A percentile compares a stretch with the other conserved stretches of the same genome.
phyloP scores from a whole-genome alignment of 306 rosid genomes.

The Quillaja saponaria region DNA sequence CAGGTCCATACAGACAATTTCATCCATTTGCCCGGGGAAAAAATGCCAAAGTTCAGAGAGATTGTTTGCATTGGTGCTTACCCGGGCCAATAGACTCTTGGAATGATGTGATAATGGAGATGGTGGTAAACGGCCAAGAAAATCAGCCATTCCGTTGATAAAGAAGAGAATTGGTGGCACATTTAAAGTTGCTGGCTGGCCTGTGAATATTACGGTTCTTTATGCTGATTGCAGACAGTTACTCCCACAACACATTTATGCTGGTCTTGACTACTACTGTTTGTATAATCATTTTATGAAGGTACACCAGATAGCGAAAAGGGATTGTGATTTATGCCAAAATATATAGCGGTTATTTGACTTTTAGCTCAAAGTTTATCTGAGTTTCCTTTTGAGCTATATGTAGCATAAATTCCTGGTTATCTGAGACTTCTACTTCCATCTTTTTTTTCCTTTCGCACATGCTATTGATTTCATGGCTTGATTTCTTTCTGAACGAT shows the following conservation, averaged over 20 bases:
- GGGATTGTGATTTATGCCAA: background rate
- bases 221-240: conserved; percentile 5
- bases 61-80: conserved; percentile 98
- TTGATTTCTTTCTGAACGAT: no score
- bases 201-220: conserved; percentile 26
- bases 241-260: background rate
- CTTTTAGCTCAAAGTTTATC: no score
- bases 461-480: no score
- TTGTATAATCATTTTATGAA: conserved; percentile 11
- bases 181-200: conserved; percentile 27
- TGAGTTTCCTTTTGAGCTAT: no score
- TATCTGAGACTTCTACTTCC: no score
- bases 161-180: conserved; percentile 31
- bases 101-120: conserved; percentile 88
- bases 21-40: conserved; percentile 63
- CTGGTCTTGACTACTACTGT: no score
- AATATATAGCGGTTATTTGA: no score
- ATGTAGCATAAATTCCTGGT: no score
- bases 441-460: no score
- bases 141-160: conserved; percentile 14
- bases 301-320: conserved; percentile 21
- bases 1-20: conserved; percentile 78
- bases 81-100: conserved; percentile 96
- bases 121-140: conserved; percentile 57
- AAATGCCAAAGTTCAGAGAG: conserved; percentile 64